Evolutionary conservation across 139 green algal species (phyloP).

Genomic region (Coelastrella sp.): DNA sequence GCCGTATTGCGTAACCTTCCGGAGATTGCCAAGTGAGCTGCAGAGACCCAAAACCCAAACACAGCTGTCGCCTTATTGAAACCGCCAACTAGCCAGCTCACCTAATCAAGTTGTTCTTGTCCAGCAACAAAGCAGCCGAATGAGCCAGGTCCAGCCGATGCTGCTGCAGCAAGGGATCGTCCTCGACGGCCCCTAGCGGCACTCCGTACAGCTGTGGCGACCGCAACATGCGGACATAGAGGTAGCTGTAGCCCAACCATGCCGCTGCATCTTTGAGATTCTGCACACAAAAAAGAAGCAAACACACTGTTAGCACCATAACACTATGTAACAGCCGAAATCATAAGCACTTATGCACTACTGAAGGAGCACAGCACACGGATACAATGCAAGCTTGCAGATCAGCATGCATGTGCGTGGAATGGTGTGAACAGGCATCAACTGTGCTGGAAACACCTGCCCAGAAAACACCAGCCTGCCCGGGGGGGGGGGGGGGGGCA

Average conservation of each 20-base stretch:
- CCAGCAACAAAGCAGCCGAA: constrained; percentile 87
- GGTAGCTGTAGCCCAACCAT: constrained; percentile 96
- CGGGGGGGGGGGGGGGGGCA: too few species aligned
- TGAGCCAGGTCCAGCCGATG: constrained; percentile 94
- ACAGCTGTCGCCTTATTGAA: not conserved
- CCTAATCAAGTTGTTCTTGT: constrained; percentile 93
- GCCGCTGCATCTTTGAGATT: constrained; percentile 87
- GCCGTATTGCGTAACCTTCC: too few species aligned
- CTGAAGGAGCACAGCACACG: too few species aligned
- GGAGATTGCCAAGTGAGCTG: too few species aligned
- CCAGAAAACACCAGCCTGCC: too few species aligned
- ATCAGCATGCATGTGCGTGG: too few species aligned
- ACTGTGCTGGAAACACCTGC: too few species aligned
- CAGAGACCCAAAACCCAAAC: too few species aligned
- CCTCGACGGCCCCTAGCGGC: constrained; percentile 78
- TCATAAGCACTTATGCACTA: not conserved
- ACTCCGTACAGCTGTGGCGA: constrained; percentile 95
- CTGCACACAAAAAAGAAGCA: constrained; percentile 51
- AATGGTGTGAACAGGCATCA: too few species aligned
- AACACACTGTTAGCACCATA: not conserved
- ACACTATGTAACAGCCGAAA: not conserved
- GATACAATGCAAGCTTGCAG: too few species aligned
- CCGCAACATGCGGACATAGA: constrained; percentile 97
- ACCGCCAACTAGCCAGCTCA: not conserved
- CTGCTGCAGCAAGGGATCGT: constrained; percentile 88